Conservation (phyloP, 208 protist genomes). For the Acanthamoeba culbertsoni region DNA sequence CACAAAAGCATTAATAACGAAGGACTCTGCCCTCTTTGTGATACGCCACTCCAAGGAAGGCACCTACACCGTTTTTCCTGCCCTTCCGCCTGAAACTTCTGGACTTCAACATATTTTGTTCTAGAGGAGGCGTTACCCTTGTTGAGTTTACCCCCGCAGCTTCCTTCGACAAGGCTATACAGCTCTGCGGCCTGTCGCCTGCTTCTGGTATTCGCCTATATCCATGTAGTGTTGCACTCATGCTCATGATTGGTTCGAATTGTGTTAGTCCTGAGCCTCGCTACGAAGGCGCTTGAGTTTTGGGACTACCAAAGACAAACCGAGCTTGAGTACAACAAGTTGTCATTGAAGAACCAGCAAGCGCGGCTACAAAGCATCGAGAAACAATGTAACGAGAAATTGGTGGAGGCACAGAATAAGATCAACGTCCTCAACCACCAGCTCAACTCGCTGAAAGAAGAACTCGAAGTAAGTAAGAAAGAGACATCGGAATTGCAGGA, state of each 20-base stretch:
- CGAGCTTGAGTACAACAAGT: conserved; percentile 10
- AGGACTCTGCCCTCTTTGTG: conserved; percentile 6
- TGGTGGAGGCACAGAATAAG: conserved; percentile 31
- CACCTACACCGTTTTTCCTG: too few relatives aligned
- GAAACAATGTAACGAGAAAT: conserved; percentile 48
- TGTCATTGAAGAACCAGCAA: conserved; percentile 18
- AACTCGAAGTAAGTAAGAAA: neutral
- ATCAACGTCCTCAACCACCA: conserved; percentile 52
- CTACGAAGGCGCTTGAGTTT: conserved; percentile 50
- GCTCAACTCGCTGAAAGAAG: conserved; percentile 12
- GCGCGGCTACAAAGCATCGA: neutral
- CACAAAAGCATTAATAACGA: neutral
- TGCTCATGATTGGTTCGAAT: neutral
- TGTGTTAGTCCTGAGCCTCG: neutral
- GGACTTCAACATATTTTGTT: neutral
- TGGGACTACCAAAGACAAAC: conserved; percentile 62
- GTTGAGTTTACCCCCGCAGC: conserved; percentile 28
- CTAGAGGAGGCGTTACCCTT: neutral
- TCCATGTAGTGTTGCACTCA: neutral
- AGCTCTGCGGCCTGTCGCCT: conserved; percentile 30
- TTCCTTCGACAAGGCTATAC: conserved; percentile 42
- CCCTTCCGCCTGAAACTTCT: too few relatives aligned
- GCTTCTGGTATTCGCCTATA: neutral
- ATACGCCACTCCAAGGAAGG: conserved; percentile 19
- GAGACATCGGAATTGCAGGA: neutral